These are phyloP conservation scores for Kwoniella pini DNA, from an alignment of 768 basidiomycete species.

Conservation along the genomic window DNA sequence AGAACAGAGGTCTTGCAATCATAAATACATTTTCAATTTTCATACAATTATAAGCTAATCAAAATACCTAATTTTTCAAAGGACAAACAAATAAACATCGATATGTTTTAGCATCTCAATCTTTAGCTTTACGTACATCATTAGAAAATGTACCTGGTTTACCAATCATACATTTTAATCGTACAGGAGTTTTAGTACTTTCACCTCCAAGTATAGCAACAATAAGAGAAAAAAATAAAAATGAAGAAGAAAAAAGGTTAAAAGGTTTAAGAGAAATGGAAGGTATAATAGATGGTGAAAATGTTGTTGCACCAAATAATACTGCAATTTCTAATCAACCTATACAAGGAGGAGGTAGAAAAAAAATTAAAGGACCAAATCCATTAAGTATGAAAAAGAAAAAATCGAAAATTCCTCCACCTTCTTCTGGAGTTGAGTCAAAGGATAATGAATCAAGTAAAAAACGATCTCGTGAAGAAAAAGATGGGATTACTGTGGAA, in stretches of 20 bases:
- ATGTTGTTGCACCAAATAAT: constrained; percentile 25
- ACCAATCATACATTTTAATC: constrained; percentile 87
- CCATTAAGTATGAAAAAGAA: constrained; percentile 93
- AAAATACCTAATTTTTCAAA: constrained; percentile 55
- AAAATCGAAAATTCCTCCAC: constrained; percentile 55
- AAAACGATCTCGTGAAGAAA: constrained; percentile 19
- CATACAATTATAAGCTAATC: no score
- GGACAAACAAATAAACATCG: constrained; percentile 77
- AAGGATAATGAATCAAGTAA: constrained; percentile 7
- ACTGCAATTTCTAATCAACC: background rate
- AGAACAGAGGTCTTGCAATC: no score
- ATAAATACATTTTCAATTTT: no score
- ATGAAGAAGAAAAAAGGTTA: constrained; percentile 62
- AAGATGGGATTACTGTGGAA: constrained; percentile 3
- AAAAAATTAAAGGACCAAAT: constrained; percentile 81
- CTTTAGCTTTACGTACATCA: constrained; percentile 66
- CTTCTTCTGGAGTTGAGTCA: background rate
- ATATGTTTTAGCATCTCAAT: constrained; percentile 86
- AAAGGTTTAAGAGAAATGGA: constrained; percentile 25
- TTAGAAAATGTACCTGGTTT: constrained; percentile 77
- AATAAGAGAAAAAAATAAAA: constrained; percentile 66
- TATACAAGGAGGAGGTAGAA: constrained; percentile 26
- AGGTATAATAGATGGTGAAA: constrained; percentile 31
- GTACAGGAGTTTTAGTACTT: constrained; percentile 80
- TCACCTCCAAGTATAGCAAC: constrained; percentile 86